Base-by-base conservation (phyloP, 1,139 yeast species). In the Debaryomycetaceae sp. region DNA sequence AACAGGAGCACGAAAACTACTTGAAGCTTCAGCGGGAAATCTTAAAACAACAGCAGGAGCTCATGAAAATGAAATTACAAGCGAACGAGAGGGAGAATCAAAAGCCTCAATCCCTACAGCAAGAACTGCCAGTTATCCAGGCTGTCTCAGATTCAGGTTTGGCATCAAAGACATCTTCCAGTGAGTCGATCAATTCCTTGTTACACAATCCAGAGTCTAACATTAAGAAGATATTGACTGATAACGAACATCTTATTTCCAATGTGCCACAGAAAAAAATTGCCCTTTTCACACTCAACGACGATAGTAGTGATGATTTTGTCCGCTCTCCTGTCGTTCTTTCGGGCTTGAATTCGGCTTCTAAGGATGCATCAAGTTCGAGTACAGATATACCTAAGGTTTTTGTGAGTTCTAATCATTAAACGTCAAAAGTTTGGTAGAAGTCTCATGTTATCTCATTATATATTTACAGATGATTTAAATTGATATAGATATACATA, bases 21-120 rank as follows among this genome's bases (percentile, higher is more conserved):
- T 56, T 71, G 42, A 58, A 59, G 46, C 53, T 67, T 41, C 77
- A 71, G 47, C 63, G 65, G 44, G 68, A 68, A 41, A 59, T 63
- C 31, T 53, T 71, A 47, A 58, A 57, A 35, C 73, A 67, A 44
- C 75, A 71, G 45, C 70, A 65, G 43, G 62, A 60, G 31, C 47
- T 67, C 28, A 51, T 70, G 45, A 56, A 49, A 39, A 48, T 58
- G 41, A 63, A 59, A 42, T 47, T 59, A 18, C 52, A 50, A 36
- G 51, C 51, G 16, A 42, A 46, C 8, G 53, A 50, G 30, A 18
- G 38, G 11, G 42, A 46, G 8, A 42, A 36, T 16, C 41, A 42
- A 29, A 37, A 37, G 35, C 42, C 33, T n/a, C 42, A 33, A 33
- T 35, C n/a, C 14, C 29, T 33, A 15, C 36, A 33, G 19, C 31